phyloP scores from a whole-genome alignment of 208 protist species.

The Angomonas deanei region DNA sequence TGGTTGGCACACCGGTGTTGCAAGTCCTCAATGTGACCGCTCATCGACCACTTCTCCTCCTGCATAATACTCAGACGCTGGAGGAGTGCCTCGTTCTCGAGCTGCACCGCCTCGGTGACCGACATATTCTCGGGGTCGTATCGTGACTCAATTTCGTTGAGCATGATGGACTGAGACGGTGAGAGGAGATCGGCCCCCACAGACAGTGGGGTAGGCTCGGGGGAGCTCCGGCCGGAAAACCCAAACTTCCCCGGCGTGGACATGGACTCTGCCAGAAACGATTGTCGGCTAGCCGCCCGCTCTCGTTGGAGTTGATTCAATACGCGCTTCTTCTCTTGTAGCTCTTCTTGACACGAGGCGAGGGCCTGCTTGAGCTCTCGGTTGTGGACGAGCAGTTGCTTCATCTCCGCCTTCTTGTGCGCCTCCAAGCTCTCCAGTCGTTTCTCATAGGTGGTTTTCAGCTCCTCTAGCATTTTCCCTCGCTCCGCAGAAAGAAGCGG shows the following conservation, averaged over 20 bases:
- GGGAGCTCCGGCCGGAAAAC: background rate
- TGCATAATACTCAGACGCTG: conserved; percentile 41
- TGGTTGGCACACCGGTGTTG: conserved; percentile 26
- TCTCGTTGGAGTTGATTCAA: conserved; percentile 17
- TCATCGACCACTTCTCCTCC: conserved; percentile 51
- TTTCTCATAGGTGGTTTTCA: conserved; percentile 36
- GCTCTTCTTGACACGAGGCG: conserved; percentile 41
- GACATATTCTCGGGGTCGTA: conserved; percentile 45
- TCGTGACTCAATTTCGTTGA: conserved; percentile 28
- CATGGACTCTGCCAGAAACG: background rate
- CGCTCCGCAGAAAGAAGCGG: background rate
- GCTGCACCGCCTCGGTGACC: conserved; percentile 42
- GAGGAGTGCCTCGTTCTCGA: conserved; percentile 56
- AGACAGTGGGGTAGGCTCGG: background rate
- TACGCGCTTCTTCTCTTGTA: conserved; percentile 22
- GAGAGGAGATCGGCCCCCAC: too few relatives aligned
- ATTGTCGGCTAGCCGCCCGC: background rate
- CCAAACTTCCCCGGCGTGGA: background rate
- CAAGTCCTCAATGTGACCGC: conserved; percentile 34
- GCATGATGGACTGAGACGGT: background rate
- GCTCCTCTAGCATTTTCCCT: conserved; percentile 29
- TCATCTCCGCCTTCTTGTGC: conserved; percentile 33
- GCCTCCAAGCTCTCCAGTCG: conserved; percentile 37
- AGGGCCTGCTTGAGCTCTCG: conserved; percentile 58
- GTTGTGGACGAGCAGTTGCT: conserved; percentile 49